Base-by-base conservation (phyloP, 2,329 filamentous ascomycete genomes). In the Chrysoporthe cubensis region DNA sequence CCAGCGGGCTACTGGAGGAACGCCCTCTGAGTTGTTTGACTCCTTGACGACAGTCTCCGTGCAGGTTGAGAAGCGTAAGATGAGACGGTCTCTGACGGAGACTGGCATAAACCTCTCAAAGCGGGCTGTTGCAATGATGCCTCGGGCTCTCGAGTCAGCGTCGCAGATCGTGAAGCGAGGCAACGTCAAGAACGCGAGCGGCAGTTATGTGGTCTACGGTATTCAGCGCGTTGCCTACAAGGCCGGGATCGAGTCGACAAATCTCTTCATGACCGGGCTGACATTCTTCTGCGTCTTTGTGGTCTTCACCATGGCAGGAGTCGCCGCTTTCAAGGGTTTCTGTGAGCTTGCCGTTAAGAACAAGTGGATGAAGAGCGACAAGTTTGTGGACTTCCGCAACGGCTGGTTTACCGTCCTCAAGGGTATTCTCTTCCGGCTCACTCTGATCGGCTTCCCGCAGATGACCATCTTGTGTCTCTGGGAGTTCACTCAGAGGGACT, bases 321-420 rank as follows among this genome's bases (percentile, higher is more conserved):
- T 97, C 32, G 83, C 89, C 52, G 80, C 88, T 40, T 97, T 96
- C 86, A 97, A 97, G 82, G 90, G 85, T 67, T 80, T 90, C 72
- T 93, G 91, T 78, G 94, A 97, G 78, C 77, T 91, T 61, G 88
- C 91, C 13, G 89, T 89, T 73, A 93, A 89, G 81, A 84, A 88
- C 70, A 88, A 89, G 74, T 91, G 88, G 85, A 93, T 97, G 84
- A 91, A 93, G 80, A 84, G 84, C 66, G 91, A 97, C 76, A 94
- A 92, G 74, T 97, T 97, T 80, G 84, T 91, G 73, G 94, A 97
- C 74, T 97, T 98, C 87, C 91, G 95, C 71, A 95, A 96, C 74
- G 94, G 93, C 73, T 97, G 95, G 95, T 89, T 90, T 71, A 94
- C 94, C 16, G 91, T 97, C 6, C 86, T 97, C 75, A 96, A 97